Evolutionary conservation across 768 basidiomycete species (phyloP), one percentile per base, ranked within the genome.

Genomic region (Termitomyces sp.): DNA sequence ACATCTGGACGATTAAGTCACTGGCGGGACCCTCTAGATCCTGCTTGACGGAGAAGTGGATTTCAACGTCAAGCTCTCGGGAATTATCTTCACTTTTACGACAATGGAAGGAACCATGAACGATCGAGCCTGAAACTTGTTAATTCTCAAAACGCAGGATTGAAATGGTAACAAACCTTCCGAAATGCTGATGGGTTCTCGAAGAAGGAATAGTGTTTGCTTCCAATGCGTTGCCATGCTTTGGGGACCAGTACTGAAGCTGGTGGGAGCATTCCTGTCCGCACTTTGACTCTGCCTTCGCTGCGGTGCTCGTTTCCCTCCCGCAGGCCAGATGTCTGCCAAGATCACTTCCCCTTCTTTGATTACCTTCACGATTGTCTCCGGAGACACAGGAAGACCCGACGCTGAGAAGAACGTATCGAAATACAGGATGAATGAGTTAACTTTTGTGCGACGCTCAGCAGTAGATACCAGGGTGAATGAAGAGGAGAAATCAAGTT

Each of bases 201-300:
- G 76, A 57, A 99, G 77, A 63, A 98, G 71, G 72, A 99, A 97
- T 2, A 93, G 64, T 0, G 96, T 94, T 68, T 99, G 96, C 68
- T 94, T 94, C 96, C 96, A 98, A 69, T 99, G 96, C 28, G 95
- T 98, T 10, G 92, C 85, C 24, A 83, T 82, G 57, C 91, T 94
- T 64, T 74, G 74, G 10, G 96, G 94, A 0, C 96, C 92, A 0
- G 96, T 98, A 64, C 92, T 95, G 72, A 99, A 92, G 69, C 89
- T 92, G 6, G 80, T 83, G 8, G 85, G 74, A 38, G 73, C 75
- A 57, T 78, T 77, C 59, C 75, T 78, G 52, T 71, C 74, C 3
- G 71, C 71, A n/a, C 80, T 76, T 6, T 76, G 63, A 67, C 87
- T 88, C 58, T 81, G 79, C 32, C 88, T 74, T 30, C 89, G 76